These are phyloP conservation scores for Pneumocystis murina DNA, from an alignment of 1,139 yeast genomes.

Conservation along the genomic window DNA sequence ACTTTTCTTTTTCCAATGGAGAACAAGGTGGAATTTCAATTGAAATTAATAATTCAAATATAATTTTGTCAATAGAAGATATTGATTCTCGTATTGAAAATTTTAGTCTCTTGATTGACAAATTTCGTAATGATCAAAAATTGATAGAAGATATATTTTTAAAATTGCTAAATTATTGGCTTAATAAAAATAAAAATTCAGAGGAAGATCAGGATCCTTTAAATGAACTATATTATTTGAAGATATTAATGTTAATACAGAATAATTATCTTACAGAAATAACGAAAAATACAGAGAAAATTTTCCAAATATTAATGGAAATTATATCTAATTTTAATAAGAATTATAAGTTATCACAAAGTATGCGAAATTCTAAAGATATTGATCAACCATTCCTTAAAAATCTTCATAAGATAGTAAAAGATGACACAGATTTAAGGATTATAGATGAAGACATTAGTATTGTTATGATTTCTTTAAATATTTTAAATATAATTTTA, in stretches of 20 bases:
- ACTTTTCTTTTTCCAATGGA: constrained; percentile 41
- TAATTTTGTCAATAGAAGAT: background rate
- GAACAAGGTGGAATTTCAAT: constrained; percentile 46
- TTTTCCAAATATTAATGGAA: background rate
- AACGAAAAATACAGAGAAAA: background rate
- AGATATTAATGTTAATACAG: background rate
- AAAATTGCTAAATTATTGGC: background rate
- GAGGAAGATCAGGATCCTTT: background rate
- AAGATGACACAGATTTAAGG: background rate
- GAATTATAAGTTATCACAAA: background rate
- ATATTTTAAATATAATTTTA: background rate
- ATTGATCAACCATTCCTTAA: background rate
- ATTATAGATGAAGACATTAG: background rate
- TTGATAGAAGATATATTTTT: constrained; percentile 14
- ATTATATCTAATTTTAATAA: background rate
- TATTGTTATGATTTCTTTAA: background rate
- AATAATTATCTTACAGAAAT: background rate
- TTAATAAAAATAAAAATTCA: background rate
- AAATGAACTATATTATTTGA: background rate
- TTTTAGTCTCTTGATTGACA: constrained; percentile 8
- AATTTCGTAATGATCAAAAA: constrained; percentile 6
- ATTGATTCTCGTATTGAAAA: constrained; percentile 6
- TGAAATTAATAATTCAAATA: constrained; percentile 10
- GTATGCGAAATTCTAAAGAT: background rate
- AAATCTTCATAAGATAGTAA: background rate